Evolutionary conservation across 169 alveolate species (phyloP), one percentile per base, ranked within the genome.

Genomic region (Plasmodium gallinaceum): DNA sequence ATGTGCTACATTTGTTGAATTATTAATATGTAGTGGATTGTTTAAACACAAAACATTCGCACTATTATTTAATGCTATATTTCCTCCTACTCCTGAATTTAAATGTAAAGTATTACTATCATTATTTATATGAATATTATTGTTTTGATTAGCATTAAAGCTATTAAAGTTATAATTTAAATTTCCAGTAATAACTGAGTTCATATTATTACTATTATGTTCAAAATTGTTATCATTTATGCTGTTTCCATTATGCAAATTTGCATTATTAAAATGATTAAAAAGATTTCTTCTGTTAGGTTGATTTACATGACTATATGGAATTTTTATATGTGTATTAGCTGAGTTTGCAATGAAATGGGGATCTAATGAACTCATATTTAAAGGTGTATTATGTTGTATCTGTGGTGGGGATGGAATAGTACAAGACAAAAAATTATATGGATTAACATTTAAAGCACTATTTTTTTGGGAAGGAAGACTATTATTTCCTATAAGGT

Each of bases 361-460:
- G 3, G 76, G 69, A 46, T 78, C 89, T 12, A 78, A 3, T 0
- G 75, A 48, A 32, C 24, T 64, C 65, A 78, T 46, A 65, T 52
- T 78, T 65, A 78, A 6, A 7, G 89, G 78, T 12, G 22, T 65
- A 22, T 32, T 66, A 37, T 64, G 75, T 12, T 37, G 70, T 24
- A 78, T 24, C 10, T 64, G 89, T 5, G 78, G 71, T 12, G 89
- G 86, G 2, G 86, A 32, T 24, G 78, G 89, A 26, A 78, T 22
- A 5, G 65, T 66, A 78, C 89, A 78, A n/a, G 89, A 51, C 69
- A 78, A 58, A 51, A 78, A 78, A 52, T 57, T 65, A 16, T 78
- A 78, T n/a, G 89, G 89, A 37, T 78, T 78, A 0, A 78, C 46
- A 22, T 52, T 65, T 58, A 78, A 39, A 1, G 42, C 65, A 26